Base-by-base conservation (phyloP, 306 rosid species). In the Lathyrus sativus region DNA sequence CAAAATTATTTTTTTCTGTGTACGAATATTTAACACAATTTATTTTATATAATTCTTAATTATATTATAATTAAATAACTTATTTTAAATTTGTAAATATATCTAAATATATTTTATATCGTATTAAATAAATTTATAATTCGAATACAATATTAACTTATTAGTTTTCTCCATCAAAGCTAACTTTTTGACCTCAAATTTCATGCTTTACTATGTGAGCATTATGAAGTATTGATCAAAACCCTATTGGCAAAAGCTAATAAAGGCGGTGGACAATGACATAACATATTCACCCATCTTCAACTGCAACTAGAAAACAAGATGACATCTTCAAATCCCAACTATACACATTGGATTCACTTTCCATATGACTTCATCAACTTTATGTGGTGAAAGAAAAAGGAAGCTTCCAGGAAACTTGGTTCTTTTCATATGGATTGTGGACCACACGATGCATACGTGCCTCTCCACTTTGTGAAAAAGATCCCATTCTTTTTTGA, bases 251-350 rank as follows among this genome's bases (percentile, higher is more conserved):
- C 12, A 29, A 63, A 50, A 22, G 38, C 39, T 37, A 41, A 24
- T 18, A 0, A 41, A 33, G 50, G 51, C 67, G 50, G 51, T 70
- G 81, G 79, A 79, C 46, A 38, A 50, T 73, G 84, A 82, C 82
- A 50, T 24, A 50, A 17, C 13, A 64, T 42, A 71, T 72, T 61
- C 35, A 1, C 38, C 54, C 69, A 38, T 57, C 71, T 18, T 65
- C 38, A 55, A 70, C n/a, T 55, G 49, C 44, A 76, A 54, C 62
- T 53, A 65, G 43, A 45, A 53, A 76, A 53, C 26, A 68, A 46
- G 59, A 73, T 89, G 88, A 82, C 88, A 76, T 74, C 31, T 51
- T 51, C 86, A 81, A 54, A 68, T 82, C 63, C 49, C 64, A 50
- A n/a, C 50, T 54, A 76, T 78, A 62, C 75, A 72, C 46, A 48